Evolutionary conservation across 1,139 yeast species (phyloP).

Genomic region (Debaryomyces nepalensis): DNA sequence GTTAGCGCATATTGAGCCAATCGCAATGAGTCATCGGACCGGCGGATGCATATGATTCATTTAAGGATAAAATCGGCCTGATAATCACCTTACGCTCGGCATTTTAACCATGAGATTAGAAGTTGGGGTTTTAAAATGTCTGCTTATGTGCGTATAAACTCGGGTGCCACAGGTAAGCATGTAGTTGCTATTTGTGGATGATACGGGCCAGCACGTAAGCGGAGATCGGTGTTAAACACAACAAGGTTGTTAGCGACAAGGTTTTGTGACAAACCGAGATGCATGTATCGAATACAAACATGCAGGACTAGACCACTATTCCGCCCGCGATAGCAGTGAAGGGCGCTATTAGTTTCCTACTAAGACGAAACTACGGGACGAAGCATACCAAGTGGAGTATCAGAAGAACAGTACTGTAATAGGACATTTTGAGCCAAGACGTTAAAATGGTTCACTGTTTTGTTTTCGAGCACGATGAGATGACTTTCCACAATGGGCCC

Average conservation of each 20-base stretch:
- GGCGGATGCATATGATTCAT: constrained; percentile 10
- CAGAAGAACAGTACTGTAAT: too few relatives aligned
- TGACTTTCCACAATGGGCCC: too few relatives aligned
- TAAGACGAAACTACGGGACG: too few relatives aligned
- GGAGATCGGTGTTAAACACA: background rate
- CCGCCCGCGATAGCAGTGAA: too few relatives aligned
- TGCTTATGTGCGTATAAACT: background rate
- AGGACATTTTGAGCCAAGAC: too few relatives aligned
- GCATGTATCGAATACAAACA: background rate
- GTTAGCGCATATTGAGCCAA: constrained; percentile 1
- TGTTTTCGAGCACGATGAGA: too few relatives aligned
- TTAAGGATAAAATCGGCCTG: background rate
- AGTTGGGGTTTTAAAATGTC: background rate
- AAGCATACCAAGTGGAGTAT: too few relatives aligned
- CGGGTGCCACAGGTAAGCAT: background rate
- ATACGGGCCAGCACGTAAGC: constrained; percentile 1
- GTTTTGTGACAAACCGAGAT: constrained; percentile 6
- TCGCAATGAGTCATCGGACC: constrained; percentile 9
- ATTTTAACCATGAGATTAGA: background rate
- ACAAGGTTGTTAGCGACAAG: constrained; percentile 1
- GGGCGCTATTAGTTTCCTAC: too few relatives aligned
- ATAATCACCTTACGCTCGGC: constrained; percentile 5
- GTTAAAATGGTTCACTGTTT: too few relatives aligned
- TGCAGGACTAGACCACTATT: background rate
- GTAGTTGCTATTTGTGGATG: constrained; percentile 1